phyloP scores from a whole-genome alignment of 2,329 filamentous ascomycete species.

The Aspergillus japonicus region DNA sequence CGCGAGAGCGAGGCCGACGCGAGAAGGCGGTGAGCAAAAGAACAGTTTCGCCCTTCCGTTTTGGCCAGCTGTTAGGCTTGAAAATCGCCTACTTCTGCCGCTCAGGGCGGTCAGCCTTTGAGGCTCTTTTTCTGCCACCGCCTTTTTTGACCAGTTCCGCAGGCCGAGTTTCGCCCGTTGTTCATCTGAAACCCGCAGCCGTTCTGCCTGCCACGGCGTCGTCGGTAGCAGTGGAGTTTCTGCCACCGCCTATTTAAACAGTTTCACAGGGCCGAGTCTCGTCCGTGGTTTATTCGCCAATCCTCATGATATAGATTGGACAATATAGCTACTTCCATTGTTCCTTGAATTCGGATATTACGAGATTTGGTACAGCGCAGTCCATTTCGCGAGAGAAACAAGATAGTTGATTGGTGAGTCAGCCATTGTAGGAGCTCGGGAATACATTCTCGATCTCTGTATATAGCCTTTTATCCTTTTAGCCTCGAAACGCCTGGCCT shows the following conservation, averaged over 20 bases:
- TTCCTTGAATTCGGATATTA: no score
- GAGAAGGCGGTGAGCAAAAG: not conserved
- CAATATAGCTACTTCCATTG: no score
- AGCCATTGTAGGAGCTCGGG: not conserved
- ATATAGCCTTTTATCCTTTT: slow-evolving; percentile 1
- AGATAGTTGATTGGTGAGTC: not conserved
- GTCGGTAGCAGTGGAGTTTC: not conserved
- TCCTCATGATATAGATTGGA: no score
- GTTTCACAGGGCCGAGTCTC: not conserved
- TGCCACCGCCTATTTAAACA: not conserved
- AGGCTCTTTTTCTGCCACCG: not conserved
- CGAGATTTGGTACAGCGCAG: no score
- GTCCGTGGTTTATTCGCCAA: not conserved
- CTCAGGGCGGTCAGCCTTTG: not conserved
- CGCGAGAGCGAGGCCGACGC: not conserved
- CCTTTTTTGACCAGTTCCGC: not conserved
- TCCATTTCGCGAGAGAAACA: no score
- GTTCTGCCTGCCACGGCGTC: no score
- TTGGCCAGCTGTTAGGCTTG: not conserved
- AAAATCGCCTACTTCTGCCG: no score
- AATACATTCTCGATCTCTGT: not conserved
- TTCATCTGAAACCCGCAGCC: not conserved
- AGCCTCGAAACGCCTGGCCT: not conserved
- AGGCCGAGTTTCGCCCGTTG: not conserved
- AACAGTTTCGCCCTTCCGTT: not conserved